Base-by-base conservation (phyloP, 2,329 filamentous ascomycete genomes). In the Penicillium crustosum region DNA sequence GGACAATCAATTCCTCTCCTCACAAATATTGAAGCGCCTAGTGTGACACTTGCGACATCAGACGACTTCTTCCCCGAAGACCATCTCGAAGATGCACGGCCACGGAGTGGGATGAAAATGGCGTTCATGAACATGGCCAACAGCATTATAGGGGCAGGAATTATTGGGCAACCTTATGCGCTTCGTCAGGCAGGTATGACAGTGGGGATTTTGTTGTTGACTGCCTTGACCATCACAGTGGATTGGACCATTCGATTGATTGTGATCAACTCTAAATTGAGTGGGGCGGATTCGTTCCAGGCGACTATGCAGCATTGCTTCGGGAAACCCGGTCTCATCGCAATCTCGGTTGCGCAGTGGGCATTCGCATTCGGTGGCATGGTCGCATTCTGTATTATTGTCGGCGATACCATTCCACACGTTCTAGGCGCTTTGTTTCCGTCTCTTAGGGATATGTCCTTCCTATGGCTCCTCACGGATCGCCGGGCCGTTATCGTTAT, bases 71-170 rank as follows among this genome's bases (percentile, higher is more conserved):
- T 81, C 55, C 79, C 83, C 0, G 83, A 86, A 65, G 83, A 87
- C 51, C 76, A 85, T 58, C 71, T 87, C 56, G 84, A 86, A 65
- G 81, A 75, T 61, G 82, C 84, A 21, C 83, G 93, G 56, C 92
- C 93, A 47, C 93, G 93, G 77, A 96, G 91, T 57, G 89, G 89
- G 6, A 83, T 97, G 77, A 82, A 84, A 61, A 91, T 89, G 72
- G 93, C 94, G 3, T 97, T 99, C 67, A 96, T 97, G 92, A 99
- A 99, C 78, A 99, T 99, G 94, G 93, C 94, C 62, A 99, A 99
- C 79, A 95, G 90, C 68, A 99, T 99, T 73, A 97, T 99, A 61
- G 86, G 86, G 31, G 86, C 86, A 31, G 86, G 86, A 2, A 88
- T 89, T 59, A 88, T 89, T 66, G 86, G 90, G 4, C 94, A 99